These are phyloP conservation scores for Tubosaeta brunneosetosa DNA, from an alignment of 768 basidiomycete genomes.

Conservation along the genomic window DNA sequence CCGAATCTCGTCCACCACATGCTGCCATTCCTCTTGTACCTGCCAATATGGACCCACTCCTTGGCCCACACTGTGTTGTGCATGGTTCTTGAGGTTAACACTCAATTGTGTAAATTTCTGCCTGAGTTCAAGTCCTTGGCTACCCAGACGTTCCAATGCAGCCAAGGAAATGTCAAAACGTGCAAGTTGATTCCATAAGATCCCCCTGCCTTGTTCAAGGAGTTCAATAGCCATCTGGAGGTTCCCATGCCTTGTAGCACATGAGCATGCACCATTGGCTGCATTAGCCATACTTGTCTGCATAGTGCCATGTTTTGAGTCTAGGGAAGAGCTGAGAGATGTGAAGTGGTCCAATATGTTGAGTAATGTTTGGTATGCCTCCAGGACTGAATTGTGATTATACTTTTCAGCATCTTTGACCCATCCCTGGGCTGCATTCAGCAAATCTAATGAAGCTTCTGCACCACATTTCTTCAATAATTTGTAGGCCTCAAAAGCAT, in stretches of 20 bases:
- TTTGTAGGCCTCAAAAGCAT: not conserved
- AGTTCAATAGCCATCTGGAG: not conserved
- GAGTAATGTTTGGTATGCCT: not conserved
- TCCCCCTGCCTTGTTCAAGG: not conserved
- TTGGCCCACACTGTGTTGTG: not conserved
- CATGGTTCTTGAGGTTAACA: not conserved
- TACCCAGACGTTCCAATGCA: not conserved
- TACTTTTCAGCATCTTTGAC: not conserved
- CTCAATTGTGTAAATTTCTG: not conserved
- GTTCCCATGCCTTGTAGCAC: not conserved
- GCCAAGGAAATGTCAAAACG: not conserved
- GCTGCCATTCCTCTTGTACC: not conserved
- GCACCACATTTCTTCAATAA: not conserved
- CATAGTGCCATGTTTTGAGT: not conserved
- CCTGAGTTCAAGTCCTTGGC: not conserved
- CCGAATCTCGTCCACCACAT: not conserved
- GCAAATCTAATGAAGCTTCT: not conserved
- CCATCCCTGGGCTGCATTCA: not conserved
- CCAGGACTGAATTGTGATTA: not conserved
- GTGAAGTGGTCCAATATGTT: not conserved
- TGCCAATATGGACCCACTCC: not conserved
- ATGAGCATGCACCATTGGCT: not conserved
- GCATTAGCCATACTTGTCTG: not conserved
- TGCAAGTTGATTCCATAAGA: not conserved
- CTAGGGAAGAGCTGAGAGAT: not conserved